phyloP scores from a whole-genome alignment of 164 flowering plant genomes.

The Brasenia schreberi region DNA sequence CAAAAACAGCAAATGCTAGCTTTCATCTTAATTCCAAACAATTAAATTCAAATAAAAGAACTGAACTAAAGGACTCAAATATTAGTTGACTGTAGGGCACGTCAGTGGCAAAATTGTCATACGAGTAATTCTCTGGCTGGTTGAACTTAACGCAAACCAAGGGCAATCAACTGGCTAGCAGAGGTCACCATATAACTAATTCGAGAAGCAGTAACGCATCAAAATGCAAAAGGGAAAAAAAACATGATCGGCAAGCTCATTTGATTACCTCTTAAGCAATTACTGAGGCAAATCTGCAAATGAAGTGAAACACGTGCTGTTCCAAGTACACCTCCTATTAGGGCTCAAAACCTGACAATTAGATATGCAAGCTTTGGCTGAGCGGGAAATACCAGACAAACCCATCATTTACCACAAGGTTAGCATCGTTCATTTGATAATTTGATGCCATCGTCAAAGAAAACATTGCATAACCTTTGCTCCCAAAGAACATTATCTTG shows the following conservation, averaged over 20 bases:
- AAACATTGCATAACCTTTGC: constrained; percentile 33
- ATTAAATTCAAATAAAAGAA: too few relatives aligned
- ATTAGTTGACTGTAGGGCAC: neutral
- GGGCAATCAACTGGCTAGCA: neutral
- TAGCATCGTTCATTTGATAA: neutral
- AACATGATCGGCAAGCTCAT: neutral
- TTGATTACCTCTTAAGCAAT: neutral
- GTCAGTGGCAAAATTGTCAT: neutral
- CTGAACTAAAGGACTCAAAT: neutral
- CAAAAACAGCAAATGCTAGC: neutral
- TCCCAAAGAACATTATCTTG: constrained; percentile 15
- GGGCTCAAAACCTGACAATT: neutral
- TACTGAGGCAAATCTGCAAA: neutral
- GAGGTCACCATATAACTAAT: neutral
- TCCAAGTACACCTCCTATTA: neutral
- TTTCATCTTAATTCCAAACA: neutral
- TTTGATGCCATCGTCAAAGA: constrained; percentile 9
- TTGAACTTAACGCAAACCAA: neutral
- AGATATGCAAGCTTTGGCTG: neutral
- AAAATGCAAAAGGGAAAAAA: neutral
- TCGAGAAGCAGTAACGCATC: neutral
- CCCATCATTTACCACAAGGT: neutral
- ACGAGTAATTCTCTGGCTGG: neutral
- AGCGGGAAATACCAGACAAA: neutral
- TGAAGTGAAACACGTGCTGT: neutral